phyloP scores from a whole-genome alignment of 83 land plant species.

The Picea engelmannii region DNA sequence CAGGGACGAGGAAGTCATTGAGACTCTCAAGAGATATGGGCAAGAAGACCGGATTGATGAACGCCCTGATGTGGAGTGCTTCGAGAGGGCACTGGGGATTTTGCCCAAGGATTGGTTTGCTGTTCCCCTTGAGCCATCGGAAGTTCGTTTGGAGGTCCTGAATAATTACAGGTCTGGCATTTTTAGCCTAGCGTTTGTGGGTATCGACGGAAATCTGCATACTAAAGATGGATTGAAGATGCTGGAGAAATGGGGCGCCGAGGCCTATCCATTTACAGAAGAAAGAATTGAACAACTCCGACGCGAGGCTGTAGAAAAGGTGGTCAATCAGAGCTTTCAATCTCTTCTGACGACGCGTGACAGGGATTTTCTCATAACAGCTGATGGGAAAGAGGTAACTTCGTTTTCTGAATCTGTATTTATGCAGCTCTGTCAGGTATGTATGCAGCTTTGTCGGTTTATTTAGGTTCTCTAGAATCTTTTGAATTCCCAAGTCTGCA shows the following conservation, averaged over 20 bases:
- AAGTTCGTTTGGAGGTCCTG: not conserved
- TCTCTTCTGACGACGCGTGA: not conserved
- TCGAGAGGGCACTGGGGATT: slow-evolving; percentile 11
- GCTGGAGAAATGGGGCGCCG: slow-evolving; percentile 30
- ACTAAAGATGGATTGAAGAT: slow-evolving; percentile 17
- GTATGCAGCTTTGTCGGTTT: no score
- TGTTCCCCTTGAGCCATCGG: slow-evolving; percentile 13
- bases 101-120: slow-evolving; percentile 23
- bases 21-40: no score
- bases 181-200: slow-evolving; percentile 22
- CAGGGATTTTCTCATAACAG: slow-evolving; percentile 9
- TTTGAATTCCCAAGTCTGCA: no score
- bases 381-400: not conserved
- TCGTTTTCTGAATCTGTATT: no score
- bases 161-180: slow-evolving; percentile 11
- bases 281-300: slow-evolving; percentile 23
- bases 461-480: no score
- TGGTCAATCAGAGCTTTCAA: slow-evolving; percentile 18
- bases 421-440: no score
- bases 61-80: slow-evolving; percentile 17
- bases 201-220: slow-evolving; percentile 14
- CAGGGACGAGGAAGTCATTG: no score
- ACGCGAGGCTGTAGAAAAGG: slow-evolving; percentile 9
- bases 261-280: slow-evolving; percentile 24
- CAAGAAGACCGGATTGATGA: no score